phyloP scores from a whole-genome alignment of 2,329 filamentous ascomycete genomes.

The Colletotrichum nymphaeae region DNA sequence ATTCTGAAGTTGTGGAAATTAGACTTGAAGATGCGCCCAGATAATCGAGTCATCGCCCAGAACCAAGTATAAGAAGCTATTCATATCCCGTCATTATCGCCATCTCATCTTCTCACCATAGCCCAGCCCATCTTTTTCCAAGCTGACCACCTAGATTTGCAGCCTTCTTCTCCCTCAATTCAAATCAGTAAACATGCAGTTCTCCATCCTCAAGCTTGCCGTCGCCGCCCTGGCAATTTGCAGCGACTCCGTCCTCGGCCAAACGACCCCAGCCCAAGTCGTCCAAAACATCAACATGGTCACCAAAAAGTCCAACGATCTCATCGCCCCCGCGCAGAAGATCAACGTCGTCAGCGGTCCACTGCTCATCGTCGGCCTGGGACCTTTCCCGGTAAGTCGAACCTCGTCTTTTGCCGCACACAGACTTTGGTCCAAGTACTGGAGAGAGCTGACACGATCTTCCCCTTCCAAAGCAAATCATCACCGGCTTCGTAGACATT shows the following conservation, averaged over 20 bases:
- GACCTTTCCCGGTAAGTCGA: constrained; percentile 44
- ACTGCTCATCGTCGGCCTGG: constrained; percentile 42
- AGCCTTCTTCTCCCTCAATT: neutral
- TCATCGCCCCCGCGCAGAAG: constrained; percentile 41
- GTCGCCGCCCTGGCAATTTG: constrained; percentile 36
- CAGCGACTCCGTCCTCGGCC: constrained; percentile 34
- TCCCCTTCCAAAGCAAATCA: constrained; percentile 38
- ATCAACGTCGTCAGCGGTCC: constrained; percentile 42
- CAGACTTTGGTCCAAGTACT: too few relatives aligned
- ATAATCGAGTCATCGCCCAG: neutral
- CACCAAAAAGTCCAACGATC: constrained; percentile 40
- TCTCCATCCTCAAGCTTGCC: constrained; percentile 35
- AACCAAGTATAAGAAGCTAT: neutral
- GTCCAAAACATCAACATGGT: constrained; percentile 40
- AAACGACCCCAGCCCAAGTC: constrained; percentile 37
- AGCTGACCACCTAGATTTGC: neutral
- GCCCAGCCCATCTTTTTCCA: neutral
- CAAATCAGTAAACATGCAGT: constrained; percentile 31
- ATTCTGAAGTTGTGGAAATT: fast-evolving
- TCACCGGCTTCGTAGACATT: constrained; percentile 45
- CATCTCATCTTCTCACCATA: neutral
- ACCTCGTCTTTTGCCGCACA: neutral
- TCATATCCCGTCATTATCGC: neutral
- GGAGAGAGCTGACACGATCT: too few relatives aligned
- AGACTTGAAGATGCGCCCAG: neutral